Base-by-base conservation (phyloP, 179 eudicot genomes). In the Amaranthus tricolor region DNA sequence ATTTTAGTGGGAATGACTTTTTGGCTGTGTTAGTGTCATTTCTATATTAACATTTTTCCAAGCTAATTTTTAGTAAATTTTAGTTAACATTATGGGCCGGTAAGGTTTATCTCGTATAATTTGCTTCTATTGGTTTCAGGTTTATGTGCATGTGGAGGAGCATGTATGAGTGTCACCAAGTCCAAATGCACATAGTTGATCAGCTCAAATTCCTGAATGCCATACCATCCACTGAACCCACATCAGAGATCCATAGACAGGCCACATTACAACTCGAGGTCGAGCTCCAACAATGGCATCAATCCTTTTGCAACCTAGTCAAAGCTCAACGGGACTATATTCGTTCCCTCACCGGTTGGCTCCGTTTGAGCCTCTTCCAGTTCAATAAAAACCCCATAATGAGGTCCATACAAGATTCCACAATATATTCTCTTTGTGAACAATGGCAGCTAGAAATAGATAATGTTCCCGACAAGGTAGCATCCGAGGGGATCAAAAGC, bases 131-230 rank as follows among this genome's bases (percentile, higher is more conserved):
- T 21, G 15, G 14, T 6, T 80, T 62, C 84, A 94, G 99, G 73
- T 85, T 88, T 62, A 89, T 84, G 91, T 80, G 80, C 81, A 95
- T 95, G 99, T 95, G 99, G 99, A 90, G 97, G 79, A 90, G 93
- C 85, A 88, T 91, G 88, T 90, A 93, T 48, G 97, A 95, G 82
- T 87, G 85, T 75, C 99, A 95, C 81, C 99, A 95, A 76, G 99
- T 90, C 74, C 98, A 95, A 66, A 86, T 78, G 63, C 93, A 93
- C 90, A 95, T 95, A 67, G 99, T 91, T 51, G 93, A 89, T 78
- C 99, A 91, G 84, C 92, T 95, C 78, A 95, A 89, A 82, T 90
- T 78, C 79, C 93, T 95, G 19, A 84, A 86, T 66, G 77, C 82
- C 60, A 73, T 84, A 13, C 89, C 97, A 20, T 90, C 97, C 0